Percentiles rank a stretch among this genome's conserved stretches.
These are phyloP conservation scores for Symbiodinium pilosum DNA, from an alignment of 73 alveolate species.

Conservation along the genomic window DNA sequence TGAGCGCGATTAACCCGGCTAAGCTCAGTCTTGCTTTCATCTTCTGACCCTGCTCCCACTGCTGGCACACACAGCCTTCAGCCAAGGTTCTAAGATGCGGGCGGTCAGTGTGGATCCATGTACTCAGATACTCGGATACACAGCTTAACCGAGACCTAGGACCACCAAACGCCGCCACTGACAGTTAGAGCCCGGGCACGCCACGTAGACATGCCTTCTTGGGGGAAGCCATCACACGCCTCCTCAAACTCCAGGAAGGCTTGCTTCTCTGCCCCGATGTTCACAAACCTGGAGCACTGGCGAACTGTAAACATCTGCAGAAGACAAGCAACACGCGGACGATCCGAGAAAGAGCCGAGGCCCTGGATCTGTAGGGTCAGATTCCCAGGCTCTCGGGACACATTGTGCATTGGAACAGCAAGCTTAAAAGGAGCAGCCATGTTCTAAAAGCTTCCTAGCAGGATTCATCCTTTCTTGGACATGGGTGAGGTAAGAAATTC, in stretches of 20 bases:
- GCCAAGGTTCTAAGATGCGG: neutral
- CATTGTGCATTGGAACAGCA: no score
- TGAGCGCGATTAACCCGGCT: no score
- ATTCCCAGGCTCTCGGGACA: no score
- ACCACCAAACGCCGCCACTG: neutral
- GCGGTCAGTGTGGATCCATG: neutral
- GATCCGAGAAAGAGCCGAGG: neutral
- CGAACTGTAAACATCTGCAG: no score
- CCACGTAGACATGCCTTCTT: neutral
- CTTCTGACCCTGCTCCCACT: no score
- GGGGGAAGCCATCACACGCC: neutral
- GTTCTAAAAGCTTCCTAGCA: no score
- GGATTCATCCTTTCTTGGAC: no score
- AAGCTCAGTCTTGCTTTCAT: no score
- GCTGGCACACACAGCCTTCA: neutral
- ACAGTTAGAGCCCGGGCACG: neutral
- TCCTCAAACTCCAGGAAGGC: conserved; percentile 2
- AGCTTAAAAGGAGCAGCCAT: no score
- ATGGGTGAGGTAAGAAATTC: no score
- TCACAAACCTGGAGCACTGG: neutral
- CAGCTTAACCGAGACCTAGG: neutral
- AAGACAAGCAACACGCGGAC: no score
- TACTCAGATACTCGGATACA: neutral
- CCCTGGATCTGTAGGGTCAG: no score
- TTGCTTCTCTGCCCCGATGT: neutral